A percentile compares a stretch with the other conserved stretches of the same genome.
phyloP scores from a whole-genome alignment of 352 stramenopile species.

The Globisporangium barbulae region DNA sequence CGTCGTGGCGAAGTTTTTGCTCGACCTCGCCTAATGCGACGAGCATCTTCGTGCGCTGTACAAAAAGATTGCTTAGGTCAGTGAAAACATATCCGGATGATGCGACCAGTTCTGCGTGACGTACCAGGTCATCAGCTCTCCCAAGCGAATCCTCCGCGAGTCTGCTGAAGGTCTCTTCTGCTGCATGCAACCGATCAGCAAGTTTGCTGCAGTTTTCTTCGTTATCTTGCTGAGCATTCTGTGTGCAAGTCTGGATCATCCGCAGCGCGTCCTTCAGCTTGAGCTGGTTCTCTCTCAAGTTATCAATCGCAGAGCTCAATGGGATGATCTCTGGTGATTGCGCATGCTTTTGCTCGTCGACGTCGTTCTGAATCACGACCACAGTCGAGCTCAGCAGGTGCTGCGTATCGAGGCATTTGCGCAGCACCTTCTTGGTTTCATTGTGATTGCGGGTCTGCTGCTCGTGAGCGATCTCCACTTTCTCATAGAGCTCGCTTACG shows the following conservation, averaged over 20 bases:
- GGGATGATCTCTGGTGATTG: background rate
- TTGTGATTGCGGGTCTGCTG: conserved; percentile 17
- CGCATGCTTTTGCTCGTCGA: conserved; percentile 34
- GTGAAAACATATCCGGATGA: background rate
- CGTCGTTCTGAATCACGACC: conserved; percentile 49
- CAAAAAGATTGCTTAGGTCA: background rate
- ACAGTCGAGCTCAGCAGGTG: conserved; percentile 57
- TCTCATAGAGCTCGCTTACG: conserved; percentile 23
- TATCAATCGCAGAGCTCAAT: conserved; percentile 28
- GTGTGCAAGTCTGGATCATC: conserved; percentile 39
- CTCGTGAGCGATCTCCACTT: background rate
- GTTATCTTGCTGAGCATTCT: conserved; percentile 33
- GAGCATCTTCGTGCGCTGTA: conserved; percentile 32
- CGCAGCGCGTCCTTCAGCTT: conserved; percentile 45
- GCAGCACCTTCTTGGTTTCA: conserved; percentile 40
- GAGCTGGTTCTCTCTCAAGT: conserved; percentile 47
- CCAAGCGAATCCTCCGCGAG: conserved; percentile 30
- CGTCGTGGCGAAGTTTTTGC: conserved; percentile 34
- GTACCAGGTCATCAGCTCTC: conserved; percentile 51
- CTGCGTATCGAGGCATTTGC: conserved; percentile 59
- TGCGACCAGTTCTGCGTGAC: background rate
- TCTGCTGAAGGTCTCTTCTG: conserved; percentile 41
- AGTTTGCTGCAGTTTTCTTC: conserved; percentile 30
- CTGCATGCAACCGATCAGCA: conserved; percentile 29
- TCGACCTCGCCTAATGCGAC: conserved; percentile 36